Evolutionary conservation across 2,329 filamentous ascomycete species (phyloP), one percentile per base, ranked within the genome.

Genomic region (Talaromyces sp.): DNA sequence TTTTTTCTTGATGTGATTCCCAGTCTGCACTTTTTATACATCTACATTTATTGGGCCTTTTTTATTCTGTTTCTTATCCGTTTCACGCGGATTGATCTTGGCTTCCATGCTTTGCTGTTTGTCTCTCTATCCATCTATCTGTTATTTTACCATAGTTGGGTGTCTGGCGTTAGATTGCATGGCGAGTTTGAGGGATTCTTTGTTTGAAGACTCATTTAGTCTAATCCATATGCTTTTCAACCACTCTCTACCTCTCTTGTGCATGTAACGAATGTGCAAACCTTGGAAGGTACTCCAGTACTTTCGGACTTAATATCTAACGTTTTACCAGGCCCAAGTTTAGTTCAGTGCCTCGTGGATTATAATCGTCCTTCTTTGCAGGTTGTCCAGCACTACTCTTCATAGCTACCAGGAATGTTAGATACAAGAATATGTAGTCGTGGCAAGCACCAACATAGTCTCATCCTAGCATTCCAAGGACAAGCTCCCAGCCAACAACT

Each of bases 41-140:
- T 56, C 49, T 62, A 54, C 39, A 57, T 56, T 37, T 57, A 50
- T 27, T 49, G 51, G 51, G 49, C n/a, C n/a, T n/a, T 35, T 52
- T 47, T 54, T 44, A 33, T 22, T 42, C 16, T 30, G 8, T 49
- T 33, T 33, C 22, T 19, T 20, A 43, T 39, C 14, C 27, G 35
- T 47, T 19, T 10, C 40, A 10, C 30, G 29, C 36, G 40, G 19
- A 39, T 3, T 42, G 43, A 1, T 49, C 19, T 35, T 44, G 7
- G 14, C n/a, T 49, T 51, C 14, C 33, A n/a, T n/a, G 19, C 44
- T 37, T 30, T 30, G 47, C 27, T 41, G 17, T 35, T 41, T 40
- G 22, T 39, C 11, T 54, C 30, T 33, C 33, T 40, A 55, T 46
- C 42, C 55, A 55, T 59, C 32, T 40, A 49, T 49, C 41, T 51